phyloP scores from a whole-genome alignment of 495 filamentous ascomycete species.

The Aspergillus indologenus region DNA sequence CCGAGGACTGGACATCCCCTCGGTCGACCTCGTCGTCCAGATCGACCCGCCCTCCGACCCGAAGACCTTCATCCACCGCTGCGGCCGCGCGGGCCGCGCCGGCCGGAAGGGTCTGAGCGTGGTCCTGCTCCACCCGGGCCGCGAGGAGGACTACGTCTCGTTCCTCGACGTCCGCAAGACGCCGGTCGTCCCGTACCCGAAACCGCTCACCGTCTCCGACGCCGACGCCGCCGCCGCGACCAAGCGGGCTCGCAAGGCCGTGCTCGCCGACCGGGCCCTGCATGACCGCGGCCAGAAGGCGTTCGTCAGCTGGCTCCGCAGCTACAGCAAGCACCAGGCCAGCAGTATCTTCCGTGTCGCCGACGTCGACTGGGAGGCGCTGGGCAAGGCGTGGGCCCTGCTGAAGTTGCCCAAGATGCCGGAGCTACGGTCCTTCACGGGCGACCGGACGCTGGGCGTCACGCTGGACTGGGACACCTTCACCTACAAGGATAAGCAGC shows the following conservation, averaged over 20 bases:
- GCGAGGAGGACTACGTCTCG: conserved; percentile 83
- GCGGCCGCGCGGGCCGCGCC: conserved; percentile 87
- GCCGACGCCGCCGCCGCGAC: conserved; percentile 53
- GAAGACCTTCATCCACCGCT: conserved; percentile 92
- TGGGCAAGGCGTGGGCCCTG: conserved; percentile 79
- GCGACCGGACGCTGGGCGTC: conserved; percentile 61
- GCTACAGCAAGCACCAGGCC: conserved; percentile 88
- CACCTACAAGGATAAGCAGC: conserved; percentile 72
- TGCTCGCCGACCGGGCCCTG: conserved; percentile 70
- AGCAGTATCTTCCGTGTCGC: conserved; percentile 82
- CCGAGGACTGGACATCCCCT: conserved; percentile 88
- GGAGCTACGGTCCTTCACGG: conserved; percentile 67
- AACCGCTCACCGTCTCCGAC: conserved; percentile 51
- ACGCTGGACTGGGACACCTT: conserved; percentile 57
- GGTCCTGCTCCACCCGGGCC: conserved; percentile 74
- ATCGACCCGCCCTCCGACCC: conserved; percentile 89
- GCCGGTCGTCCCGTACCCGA: conserved; percentile 63
- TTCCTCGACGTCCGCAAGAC: conserved; percentile 90
- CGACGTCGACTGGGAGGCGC: conserved; percentile 79
- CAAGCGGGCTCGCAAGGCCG: conserved; percentile 55
- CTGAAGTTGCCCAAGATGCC: conserved; percentile 92
- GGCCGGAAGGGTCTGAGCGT: conserved; percentile 83
- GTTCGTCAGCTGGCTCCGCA: conserved; percentile 88
- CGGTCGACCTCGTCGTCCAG: conserved; percentile 91
- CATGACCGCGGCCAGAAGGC: conserved; percentile 85